These are phyloP conservation scores for Rhododendron mucronatum DNA, from an alignment of 148 eudicot genomes.

Conservation along the genomic window DNA sequence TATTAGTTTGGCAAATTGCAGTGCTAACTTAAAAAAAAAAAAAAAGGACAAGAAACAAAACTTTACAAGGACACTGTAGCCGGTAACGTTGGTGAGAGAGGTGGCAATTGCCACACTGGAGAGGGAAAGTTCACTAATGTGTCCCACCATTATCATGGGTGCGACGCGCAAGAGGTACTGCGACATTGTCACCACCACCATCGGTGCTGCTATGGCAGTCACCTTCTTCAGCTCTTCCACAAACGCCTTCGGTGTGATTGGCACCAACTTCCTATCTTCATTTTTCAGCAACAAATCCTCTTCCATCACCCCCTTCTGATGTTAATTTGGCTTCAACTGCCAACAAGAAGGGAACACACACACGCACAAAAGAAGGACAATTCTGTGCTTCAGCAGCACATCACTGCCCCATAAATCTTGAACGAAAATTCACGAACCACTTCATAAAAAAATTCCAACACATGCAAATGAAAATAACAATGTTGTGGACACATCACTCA, in stretches of 20 bases:
- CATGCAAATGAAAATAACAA: background rate
- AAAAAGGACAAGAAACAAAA: background rate
- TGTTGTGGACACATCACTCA: too few relatives aligned
- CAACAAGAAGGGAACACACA: background rate
- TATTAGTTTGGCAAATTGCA: background rate
- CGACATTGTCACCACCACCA: slow-evolving; percentile 25
- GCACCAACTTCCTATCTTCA: too few relatives aligned
- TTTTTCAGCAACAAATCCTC: background rate
- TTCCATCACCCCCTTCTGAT: slow-evolving; percentile 5
- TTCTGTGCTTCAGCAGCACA: background rate
- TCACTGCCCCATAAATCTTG: background rate
- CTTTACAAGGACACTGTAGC: slow-evolving; percentile 31
- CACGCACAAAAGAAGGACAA: background rate
- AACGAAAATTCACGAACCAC: background rate
- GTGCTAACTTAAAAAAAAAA: background rate
- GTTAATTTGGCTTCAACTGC: background rate
- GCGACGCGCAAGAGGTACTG: slow-evolving; percentile 27
- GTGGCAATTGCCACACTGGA: slow-evolving; percentile 35
- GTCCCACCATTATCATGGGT: slow-evolving; percentile 35
- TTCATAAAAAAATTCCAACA: background rate
- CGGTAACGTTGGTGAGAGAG: slow-evolving; percentile 40
- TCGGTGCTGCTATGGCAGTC: slow-evolving; percentile 7
- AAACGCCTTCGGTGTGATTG: background rate
- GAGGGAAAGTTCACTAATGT: slow-evolving; percentile 29
- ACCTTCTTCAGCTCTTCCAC: too few relatives aligned